Evolutionary conservation across 1,139 yeast genomes (phyloP), one percentile per base, ranked within the genome.

Genomic region (Pichia sp.): DNA sequence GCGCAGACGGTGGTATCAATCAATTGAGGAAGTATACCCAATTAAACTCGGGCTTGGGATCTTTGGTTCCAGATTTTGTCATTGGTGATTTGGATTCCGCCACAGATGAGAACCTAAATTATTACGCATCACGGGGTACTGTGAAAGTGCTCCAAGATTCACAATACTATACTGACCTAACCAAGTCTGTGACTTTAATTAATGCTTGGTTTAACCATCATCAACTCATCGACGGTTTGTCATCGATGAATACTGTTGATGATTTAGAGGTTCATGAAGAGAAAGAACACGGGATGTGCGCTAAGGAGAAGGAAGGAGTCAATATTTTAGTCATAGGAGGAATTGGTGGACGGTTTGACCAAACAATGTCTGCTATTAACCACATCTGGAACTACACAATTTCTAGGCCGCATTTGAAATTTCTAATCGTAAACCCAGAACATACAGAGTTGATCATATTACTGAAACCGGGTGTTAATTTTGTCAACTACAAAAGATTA

Each of bases 1-100:
- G 96, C 56, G 96, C 95, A 1, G 98, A 91, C 58, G 98, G 96
- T 6, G 97, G 94, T 0, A 93, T 96, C 3, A 84, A 87, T 50
- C 59, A 74, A 35, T 62, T 88, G 21, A 7, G 15, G 6, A 14
- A 24, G 8, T 24, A 7, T 13, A 7, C 5, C 9, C 6, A 13
- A 11, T 7, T 13, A 6, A 72, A 63, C 46, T 69, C 74, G 5
- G 71, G 59, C 44, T 67, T 74, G 35, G 42, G 46, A 2, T 4
- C 25, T 32, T 67, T 60, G 46, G 50, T 77, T 4, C 97, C 97
- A 0, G 72, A 82, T 35, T 79, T 67, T 45, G 74, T 88, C 8
- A 72, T 81, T 9, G 98, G 98, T 0, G 98, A 91, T 56, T 66
- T 85, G 42, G 98, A 91, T 59, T 86, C 96, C 0, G 49, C 87